These are phyloP conservation scores for Pseudisothecium myosuroides DNA, from an alignment of 225 moss, liverwort and hornwort genomes.

Conservation along the genomic window DNA sequence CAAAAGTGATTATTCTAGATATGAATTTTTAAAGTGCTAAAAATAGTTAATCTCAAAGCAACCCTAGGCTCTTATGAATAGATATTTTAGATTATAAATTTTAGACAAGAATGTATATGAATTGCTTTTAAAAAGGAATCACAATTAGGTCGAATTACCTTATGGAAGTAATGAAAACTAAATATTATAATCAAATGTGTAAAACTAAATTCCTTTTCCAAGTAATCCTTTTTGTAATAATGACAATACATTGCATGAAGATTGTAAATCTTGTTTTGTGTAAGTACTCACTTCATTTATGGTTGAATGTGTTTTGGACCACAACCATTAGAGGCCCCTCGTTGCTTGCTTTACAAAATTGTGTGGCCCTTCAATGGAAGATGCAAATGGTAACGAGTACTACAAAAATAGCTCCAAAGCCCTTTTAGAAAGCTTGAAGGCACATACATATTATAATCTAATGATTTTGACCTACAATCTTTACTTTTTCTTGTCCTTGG, in stretches of 20 bases:
- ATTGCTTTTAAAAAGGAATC: background rate
- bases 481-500: accelerated
- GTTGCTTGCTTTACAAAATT: background rate
- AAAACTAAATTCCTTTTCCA: background rate
- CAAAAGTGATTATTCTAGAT: background rate
- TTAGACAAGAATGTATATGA: background rate
- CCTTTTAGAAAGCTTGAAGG: background rate
- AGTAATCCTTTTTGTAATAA: too few species aligned
- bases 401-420: background rate
- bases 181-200: background rate
- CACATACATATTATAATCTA: background rate
- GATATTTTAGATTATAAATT: background rate
- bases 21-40: background rate
- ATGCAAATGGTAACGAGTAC: background rate
- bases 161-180: background rate
- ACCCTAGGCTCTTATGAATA: background rate
- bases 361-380: background rate
- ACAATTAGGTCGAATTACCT: background rate
- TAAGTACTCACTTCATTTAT: background rate
- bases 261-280: background rate
- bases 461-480: background rate
- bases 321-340: background rate
- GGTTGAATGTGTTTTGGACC: background rate
- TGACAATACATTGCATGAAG: background rate
- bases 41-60: background rate